Evolutionary conservation across 2,329 filamentous ascomycete genomes (phyloP).

Genomic region (Trichoderma semiorbis): DNA sequence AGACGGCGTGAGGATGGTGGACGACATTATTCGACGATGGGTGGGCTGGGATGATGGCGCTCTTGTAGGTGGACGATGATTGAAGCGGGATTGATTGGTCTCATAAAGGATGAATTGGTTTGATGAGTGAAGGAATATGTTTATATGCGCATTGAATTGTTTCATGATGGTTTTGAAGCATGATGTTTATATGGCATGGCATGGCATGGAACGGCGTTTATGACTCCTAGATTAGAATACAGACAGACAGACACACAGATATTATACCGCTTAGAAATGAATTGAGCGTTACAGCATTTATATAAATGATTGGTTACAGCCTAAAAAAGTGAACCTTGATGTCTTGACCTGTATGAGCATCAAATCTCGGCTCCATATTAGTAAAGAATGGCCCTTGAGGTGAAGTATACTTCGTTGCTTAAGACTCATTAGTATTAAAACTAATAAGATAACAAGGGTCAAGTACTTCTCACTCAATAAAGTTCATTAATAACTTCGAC

Average conservation of each 20-base stretch:
- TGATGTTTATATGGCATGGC: slow-evolving; percentile 2
- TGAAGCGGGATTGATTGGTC: neutral
- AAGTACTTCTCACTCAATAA: too few relatives aligned
- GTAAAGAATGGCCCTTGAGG: neutral
- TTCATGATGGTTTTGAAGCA: neutral
- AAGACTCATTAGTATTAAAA: too few relatives aligned
- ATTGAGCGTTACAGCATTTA: neutral
- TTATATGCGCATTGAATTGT: neutral
- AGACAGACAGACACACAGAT: neutral
- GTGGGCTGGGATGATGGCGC: slow-evolving; percentile 69
- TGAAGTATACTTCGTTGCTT: too few relatives aligned
- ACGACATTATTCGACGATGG: slow-evolving; percentile 76
- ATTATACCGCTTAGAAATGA: neutral
- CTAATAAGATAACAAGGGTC: too few relatives aligned
- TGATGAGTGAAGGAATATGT: neutral
- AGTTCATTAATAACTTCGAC: too few relatives aligned
- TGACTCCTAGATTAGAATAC: neutral
- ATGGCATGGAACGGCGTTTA: slow-evolving; percentile 8
- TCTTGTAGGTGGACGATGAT: slow-evolving; percentile 20
- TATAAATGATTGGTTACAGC: neutral
- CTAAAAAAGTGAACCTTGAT: neutral
- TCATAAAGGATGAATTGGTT: neutral
- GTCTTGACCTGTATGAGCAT: neutral
- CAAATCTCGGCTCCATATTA: neutral
- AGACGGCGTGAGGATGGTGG: slow-evolving; percentile 63